These are phyloP conservation scores for Trichoderma breve DNA, from an alignment of 2,329 filamentous ascomycete species.

Conservation along the genomic window DNA sequence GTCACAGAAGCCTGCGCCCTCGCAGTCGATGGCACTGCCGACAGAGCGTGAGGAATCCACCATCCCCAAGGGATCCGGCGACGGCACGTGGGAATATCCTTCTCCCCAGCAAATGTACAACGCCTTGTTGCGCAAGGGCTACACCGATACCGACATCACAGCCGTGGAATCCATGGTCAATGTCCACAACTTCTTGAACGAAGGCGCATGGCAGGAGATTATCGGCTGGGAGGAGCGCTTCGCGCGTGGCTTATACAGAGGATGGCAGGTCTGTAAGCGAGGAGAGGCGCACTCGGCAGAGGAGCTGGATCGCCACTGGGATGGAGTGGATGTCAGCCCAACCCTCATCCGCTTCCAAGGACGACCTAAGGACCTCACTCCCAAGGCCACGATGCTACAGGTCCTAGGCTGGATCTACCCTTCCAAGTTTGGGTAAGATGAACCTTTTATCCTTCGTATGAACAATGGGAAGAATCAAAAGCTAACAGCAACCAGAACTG, in stretches of 20 bases:
- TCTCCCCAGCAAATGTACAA: constrained; percentile 99
- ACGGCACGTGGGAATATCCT: constrained; percentile 90
- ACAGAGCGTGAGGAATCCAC: constrained; percentile 80
- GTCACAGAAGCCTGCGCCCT: constrained; percentile 72
- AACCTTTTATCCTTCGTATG: not conserved
- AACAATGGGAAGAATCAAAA: not conserved
- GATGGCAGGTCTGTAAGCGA: constrained; percentile 70
- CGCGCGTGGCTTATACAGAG: constrained; percentile 65
- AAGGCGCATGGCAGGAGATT: constrained; percentile 95
- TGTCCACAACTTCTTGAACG: constrained; percentile 97
- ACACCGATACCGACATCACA: constrained; percentile 88
- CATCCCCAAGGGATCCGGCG: constrained; percentile 80
- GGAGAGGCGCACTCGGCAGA: constrained; percentile 63
- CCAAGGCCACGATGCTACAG: constrained; percentile 83
- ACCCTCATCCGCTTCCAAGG: constrained; percentile 85
- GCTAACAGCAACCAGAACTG: constrained; percentile 51
- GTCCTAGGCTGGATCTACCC: constrained; percentile 78
- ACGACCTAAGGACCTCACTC: constrained; percentile 82
- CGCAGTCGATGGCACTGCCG: constrained; percentile 72
- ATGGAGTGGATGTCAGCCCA: constrained; percentile 59
- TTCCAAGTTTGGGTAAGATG: constrained; percentile 70
- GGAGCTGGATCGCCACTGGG: constrained; percentile 49
- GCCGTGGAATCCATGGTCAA: constrained; percentile 96
- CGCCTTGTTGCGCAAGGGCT: constrained; percentile 90
- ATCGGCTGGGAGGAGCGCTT: constrained; percentile 91